Base-by-base conservation (phyloP, 768 basidiomycete species). In the Austroboletus eburneus region DNA sequence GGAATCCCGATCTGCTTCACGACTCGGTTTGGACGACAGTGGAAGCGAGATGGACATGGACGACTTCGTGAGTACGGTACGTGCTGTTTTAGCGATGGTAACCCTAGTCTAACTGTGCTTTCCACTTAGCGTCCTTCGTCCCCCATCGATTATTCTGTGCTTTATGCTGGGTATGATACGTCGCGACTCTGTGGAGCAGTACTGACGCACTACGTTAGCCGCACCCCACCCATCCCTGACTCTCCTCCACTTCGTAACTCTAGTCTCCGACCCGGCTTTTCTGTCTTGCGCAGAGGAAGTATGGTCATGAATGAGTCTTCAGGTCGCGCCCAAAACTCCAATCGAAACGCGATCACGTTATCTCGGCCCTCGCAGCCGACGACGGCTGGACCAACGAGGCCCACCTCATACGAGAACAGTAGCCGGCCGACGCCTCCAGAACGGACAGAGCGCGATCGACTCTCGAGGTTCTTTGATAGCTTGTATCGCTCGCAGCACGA, bases 41-140 rank as follows among this genome's bases (percentile, higher is more conserved):
- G 62, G 43, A 38, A 62, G 62, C 10, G 56, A 64, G 3, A 58
- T 64, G 56, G 62, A 64, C 43, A 33, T 57, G 32, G 61, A 62
- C 23, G 56, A 56, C 20, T 42, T 51, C 7, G 23, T 53, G 37
- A 45, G 37, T 43, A 46, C 48, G 2, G 59, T 61, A 24, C 3
- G 56, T 54, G 9, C 1, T 30, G 9, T 27, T 39, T 44, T 10
- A 8, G 21, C 9, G 9, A 13, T 36, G 25, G 13, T 44, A 13
- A 40, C 9, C 9, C 5, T 23, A 9, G 20, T 20, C 53, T 59
- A 41, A 61, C 38, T 9, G 6, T 4, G 9, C 21, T 13, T 32
- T n/a, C 27, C 25, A 13, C 29, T n/a, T 30, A 61, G 59, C 57
- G 57, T 25, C 58, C 61, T 30, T 58, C 58, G 5, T 59, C 58